Conservation (phyloP, 2,329 filamentous ascomycete genomes). For the Aureobasidium melanogenum region DNA sequence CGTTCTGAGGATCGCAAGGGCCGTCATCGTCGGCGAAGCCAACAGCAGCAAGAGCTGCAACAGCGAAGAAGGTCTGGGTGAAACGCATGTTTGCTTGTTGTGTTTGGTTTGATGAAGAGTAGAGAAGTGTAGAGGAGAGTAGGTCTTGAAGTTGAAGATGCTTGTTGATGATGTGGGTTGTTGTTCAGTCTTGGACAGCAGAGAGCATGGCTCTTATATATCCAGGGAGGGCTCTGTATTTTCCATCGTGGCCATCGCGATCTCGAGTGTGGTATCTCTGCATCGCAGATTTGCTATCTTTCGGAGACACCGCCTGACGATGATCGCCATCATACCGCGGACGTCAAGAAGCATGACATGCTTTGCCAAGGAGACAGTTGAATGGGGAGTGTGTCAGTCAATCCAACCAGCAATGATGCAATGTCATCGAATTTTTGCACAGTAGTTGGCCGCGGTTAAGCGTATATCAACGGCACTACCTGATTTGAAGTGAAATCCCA, state of each 20-base stretch:
- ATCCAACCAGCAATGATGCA: background rate
- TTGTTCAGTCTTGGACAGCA: background rate
- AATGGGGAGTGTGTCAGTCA: background rate
- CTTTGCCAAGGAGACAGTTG: background rate
- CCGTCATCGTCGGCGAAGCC: background rate
- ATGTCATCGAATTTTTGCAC: background rate
- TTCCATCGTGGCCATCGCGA: background rate
- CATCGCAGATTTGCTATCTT: background rate
- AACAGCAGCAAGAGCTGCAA: background rate
- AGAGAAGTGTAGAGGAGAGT: too few relatives aligned
- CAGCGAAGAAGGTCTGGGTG: background rate
- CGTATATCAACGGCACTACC: background rate
- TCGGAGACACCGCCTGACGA: background rate
- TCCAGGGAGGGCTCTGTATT: background rate
- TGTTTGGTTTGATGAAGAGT: background rate
- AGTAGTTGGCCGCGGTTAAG: background rate
- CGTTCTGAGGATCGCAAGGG: background rate
- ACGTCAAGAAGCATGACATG: background rate
- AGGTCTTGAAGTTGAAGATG: background rate
- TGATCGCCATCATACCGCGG: constrained; percentile 1
- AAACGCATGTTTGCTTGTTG: background rate
- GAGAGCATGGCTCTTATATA: background rate
- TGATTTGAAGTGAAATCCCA: background rate
- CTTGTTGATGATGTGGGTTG: background rate
- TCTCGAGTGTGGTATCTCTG: too few relatives aligned